Evolutionary conservation across 805 yeast genomes (phyloP).

Genomic region (Saccharomyces cerevisiae): DNA sequence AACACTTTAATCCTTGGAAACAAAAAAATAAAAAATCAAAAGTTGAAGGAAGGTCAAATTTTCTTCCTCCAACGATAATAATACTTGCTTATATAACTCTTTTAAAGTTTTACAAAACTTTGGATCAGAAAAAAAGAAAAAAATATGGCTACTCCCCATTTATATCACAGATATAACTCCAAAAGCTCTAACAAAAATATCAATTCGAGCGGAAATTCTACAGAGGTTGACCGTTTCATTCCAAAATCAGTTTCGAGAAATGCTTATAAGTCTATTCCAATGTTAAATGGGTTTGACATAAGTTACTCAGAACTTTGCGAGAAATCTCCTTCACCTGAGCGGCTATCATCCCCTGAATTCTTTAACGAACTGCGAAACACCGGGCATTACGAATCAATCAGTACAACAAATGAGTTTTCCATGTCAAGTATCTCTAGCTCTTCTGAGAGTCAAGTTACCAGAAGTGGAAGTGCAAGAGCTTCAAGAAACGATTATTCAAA

Average conservation of each 20-base stretch:
- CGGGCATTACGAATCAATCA: constrained; percentile 19
- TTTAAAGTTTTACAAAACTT: neutral
- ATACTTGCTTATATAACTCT: neutral
- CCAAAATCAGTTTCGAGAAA: constrained; percentile 30
- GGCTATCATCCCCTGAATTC: constrained; percentile 28
- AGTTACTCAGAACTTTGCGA: constrained; percentile 8
- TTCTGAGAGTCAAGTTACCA: neutral
- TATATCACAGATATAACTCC: neutral
- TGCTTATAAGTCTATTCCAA: constrained; percentile 20
- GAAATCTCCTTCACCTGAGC: constrained; percentile 20
- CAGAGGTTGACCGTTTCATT: constrained; percentile 33
- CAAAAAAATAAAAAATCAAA: neutral
- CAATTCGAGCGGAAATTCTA: constrained; percentile 3
- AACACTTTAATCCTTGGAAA: neutral
- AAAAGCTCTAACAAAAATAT: neutral
- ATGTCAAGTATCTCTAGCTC: constrained; percentile 1
- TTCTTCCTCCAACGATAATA: neutral
- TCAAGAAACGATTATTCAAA: constrained; percentile 2
- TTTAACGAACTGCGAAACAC: constrained; percentile 18
- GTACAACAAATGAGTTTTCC: constrained; percentile 1
- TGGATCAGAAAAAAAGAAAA: neutral
- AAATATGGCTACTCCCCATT: neutral
- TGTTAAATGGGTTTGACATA: constrained; percentile 11
- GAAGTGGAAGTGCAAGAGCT: neutral
- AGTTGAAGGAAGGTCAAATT: neutral